Percentiles rank a stretch among this genome's conserved stretches.
These are phyloP conservation scores for Calendula officinalis DNA, from an alignment of 129 eudicot species.

Conservation along the genomic window DNA sequence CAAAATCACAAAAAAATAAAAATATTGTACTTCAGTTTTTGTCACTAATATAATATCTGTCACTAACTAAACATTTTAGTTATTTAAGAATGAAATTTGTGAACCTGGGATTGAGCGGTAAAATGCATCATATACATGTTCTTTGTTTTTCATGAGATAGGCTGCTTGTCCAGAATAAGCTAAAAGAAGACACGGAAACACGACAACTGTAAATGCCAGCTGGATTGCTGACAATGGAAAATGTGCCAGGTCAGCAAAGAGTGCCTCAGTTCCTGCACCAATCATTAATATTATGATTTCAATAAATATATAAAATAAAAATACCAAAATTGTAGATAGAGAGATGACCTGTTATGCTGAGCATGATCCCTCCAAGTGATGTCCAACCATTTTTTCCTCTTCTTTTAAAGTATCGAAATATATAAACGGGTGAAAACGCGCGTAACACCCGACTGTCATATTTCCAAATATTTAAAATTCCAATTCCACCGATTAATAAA, in stretches of 20 bases:
- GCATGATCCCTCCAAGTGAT: conserved; percentile 78
- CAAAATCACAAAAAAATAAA: neutral
- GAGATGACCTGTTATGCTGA: conserved; percentile 62
- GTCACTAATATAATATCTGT: no score
- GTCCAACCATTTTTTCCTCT: conserved; percentile 56
- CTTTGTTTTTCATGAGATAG: conserved; percentile 16
- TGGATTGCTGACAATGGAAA: conserved; percentile 12
- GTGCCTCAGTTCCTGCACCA: neutral
- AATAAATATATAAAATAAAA: no score
- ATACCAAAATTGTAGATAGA: no score
- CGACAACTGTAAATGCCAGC: conserved; percentile 11
- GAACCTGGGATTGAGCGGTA: conserved; percentile 2
- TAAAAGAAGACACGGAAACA: conserved; percentile 11
- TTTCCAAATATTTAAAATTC: conserved; percentile 56
- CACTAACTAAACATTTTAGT: no score
- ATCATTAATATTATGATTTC: no score
- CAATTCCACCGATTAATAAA: conserved; percentile 64
- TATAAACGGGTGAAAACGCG: conserved; percentile 62
- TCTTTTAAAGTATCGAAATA: conserved; percentile 55
- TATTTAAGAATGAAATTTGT: no score
- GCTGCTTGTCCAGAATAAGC: conserved; percentile 19
- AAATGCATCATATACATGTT: conserved; percentile 8
- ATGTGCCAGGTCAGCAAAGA: conserved; percentile 16
- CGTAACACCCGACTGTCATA: conserved; percentile 49
- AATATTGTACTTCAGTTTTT: no score